Percentiles rank a stretch among this genome's conserved stretches.
Evolutionary conservation across 2,329 filamentous ascomycete species (phyloP).

Genomic region (Beauveria scarabaeidicola): DNA sequence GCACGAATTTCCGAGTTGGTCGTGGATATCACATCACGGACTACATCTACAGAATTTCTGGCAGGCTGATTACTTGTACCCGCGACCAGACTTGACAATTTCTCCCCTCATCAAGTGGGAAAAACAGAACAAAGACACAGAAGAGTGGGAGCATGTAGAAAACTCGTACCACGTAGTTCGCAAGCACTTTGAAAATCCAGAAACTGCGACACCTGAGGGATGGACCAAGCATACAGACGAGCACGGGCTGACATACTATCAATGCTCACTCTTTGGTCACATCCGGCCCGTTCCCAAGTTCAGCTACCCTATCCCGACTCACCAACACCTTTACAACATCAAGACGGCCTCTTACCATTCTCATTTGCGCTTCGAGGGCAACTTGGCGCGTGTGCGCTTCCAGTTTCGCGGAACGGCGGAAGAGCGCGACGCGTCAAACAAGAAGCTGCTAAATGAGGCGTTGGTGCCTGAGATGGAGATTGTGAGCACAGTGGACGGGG

Average conservation of each 20-base stretch:
- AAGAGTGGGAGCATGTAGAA: conserved; percentile 4
- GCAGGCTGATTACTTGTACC: conserved; percentile 6
- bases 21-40: conserved; percentile 11
- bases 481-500: not conserved
- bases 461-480: conserved; percentile 9
- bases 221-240: conserved; percentile 9
- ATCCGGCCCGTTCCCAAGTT: not conserved
- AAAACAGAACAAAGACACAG: conserved; percentile 7
- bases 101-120: conserved; percentile 5
- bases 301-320: conserved; percentile 6
- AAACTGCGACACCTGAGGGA: not conserved
- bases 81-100: not conserved
- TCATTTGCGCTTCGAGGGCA: conserved; percentile 8
- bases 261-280: conserved; percentile 1
- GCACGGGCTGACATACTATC: conserved; percentile 3
- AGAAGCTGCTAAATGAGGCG: not conserved
- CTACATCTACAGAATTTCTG: conserved; percentile 4
- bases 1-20: conserved; percentile 8
- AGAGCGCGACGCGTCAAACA: not conserved
- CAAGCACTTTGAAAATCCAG: conserved; percentile 4
- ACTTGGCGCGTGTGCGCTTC: not conserved
- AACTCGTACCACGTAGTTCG: conserved; percentile 12
- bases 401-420: not conserved
- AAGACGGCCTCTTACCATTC: not conserved
- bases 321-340: not conserved